A percentile compares a stretch with the other conserved stretches of the same genome.
Evolutionary conservation across 495 filamentous ascomycete species (phyloP).

Genomic region (Astrothelium macrocarpum): DNA sequence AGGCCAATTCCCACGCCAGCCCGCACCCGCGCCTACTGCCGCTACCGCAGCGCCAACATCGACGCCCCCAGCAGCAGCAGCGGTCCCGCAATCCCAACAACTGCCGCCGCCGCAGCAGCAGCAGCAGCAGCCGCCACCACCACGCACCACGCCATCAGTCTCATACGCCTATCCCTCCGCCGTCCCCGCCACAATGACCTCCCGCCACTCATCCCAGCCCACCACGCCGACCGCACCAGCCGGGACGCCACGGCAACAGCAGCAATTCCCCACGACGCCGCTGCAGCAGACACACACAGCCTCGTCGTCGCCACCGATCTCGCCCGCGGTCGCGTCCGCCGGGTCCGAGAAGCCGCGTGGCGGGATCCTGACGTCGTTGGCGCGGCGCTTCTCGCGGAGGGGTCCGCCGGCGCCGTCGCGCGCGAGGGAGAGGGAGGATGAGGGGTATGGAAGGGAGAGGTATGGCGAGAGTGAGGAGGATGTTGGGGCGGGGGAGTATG

Average conservation of each 20-base stretch:
- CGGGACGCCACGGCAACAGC: neutral
- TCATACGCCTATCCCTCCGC: neutral
- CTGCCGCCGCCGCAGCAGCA: no score
- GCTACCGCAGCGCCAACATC: neutral
- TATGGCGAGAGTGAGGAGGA: constrained; percentile 7
- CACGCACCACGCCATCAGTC: no score
- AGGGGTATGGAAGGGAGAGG: neutral
- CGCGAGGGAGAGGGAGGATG: neutral
- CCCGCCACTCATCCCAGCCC: neutral
- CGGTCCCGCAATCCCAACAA: neutral
- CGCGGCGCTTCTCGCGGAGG: neutral
- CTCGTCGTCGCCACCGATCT: constrained; percentile 1
- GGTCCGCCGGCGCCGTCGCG: neutral
- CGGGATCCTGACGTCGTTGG: neutral
- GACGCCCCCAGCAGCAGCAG: neutral
- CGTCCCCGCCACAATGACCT: neutral
- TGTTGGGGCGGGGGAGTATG: neutral
- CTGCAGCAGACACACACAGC: neutral
- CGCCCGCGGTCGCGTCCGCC: neutral
- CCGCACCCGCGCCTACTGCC: neutral
- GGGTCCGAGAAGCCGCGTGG: neutral
- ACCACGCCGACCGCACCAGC: no score
- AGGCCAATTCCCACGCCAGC: neutral
- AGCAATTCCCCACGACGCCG: no score
- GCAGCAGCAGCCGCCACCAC: no score